Evolutionary conservation across 345 rosid species (phyloP), one percentile per base, ranked within the genome.

Genomic region (Dipteronia dyeriana): DNA sequence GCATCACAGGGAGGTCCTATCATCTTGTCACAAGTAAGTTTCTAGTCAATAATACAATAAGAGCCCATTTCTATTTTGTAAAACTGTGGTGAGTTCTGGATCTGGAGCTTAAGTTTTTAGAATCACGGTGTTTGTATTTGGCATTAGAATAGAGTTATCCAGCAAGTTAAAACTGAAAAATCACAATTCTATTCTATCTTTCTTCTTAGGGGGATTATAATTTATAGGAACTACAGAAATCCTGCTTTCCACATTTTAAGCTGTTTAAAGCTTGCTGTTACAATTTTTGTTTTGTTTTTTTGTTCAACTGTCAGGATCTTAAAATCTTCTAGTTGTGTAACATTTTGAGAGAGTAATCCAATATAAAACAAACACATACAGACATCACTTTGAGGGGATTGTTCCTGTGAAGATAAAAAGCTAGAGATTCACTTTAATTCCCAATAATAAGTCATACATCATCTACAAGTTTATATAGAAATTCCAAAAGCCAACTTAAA

Each of bases 1-100:
- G 95, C 97, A 77, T 88, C 94, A 12, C 99, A 94, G 70, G 99
- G 98, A 69, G 99, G 99, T 79, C 98, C 99, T 60, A 94, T 96
- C 74, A 94, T 96, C 86, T 79, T 96, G 82, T 83, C 99, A 67
- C 99, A 96, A 97, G 99, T 77, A 84, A 88, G 68, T 66, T 53
- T 34, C 22, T 23, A 29, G 1, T 51, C 47, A 6, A 41, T 19
- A 53, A 14, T 57, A 54, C 29, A 31, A 7, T 34, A 34, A 53
- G 29, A 34, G 29, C 45, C 14, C 29, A 12, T 56, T 56, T 71
- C 66, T 31, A 56, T 57, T 23, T 34, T 38, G 11, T 56, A 38
- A 29, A 57, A 59, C 20, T 45, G 34, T 45, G 3, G n/a, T 39
- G 25, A 49, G 51, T 8, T 49, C 23, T 38, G 65, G 25, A 38